Base-by-base conservation (phyloP, 108 stramenopile genomes). In the Bacterosira constricta region DNA sequence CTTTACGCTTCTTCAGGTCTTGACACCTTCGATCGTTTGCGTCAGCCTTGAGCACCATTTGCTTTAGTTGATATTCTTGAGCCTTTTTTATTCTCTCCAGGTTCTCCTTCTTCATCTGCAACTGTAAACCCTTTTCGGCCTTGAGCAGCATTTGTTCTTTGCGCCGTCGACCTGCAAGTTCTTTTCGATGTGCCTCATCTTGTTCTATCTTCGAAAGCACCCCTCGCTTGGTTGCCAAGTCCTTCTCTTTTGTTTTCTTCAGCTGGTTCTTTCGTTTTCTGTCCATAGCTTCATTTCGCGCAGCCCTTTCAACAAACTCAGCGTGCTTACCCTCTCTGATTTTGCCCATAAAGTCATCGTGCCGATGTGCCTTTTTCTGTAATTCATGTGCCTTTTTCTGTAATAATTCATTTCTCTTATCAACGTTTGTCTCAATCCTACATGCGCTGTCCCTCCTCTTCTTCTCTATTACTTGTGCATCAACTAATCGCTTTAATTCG, bases 401-500 rank as follows among this genome's bases (percentile, higher is more conserved):
- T 45, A 74, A 47, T 32, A 74, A 30, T 12, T 36, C 21, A 3
- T 52, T 18, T 4, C 73, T 41, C 26, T 66, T 74, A 1, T 64
- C 61, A 13, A 65, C n/a, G 51, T 74, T 74, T 4, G 63, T 36
- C 25, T 74, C 64, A 20, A 59, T 65, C 29, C 44, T 32, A 17
- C 58, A 32, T 0, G 31, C 23, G 12, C 15, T 25, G 17, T 65
- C 73, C 45, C 58, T 66, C 29, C 73, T 42, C 39, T 66, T 74
- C 10, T 31, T 32, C 34, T 66, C 73, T 39, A 56, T 63, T 15
- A 34, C 64, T 66, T 74, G 73, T 9, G 64, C 56, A 66, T 74
- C 64, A 20, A 74, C 73, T 11, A 74, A 38, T 11, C 73, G 59
- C 32, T 74, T 74, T 18, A 66, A 31, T 35, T 74, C 73, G 13